Evolutionary conservation across 2,329 filamentous ascomycete genomes (phyloP), one percentile per base, ranked within the genome.

Genomic region (Colletotrichum scovillei): DNA sequence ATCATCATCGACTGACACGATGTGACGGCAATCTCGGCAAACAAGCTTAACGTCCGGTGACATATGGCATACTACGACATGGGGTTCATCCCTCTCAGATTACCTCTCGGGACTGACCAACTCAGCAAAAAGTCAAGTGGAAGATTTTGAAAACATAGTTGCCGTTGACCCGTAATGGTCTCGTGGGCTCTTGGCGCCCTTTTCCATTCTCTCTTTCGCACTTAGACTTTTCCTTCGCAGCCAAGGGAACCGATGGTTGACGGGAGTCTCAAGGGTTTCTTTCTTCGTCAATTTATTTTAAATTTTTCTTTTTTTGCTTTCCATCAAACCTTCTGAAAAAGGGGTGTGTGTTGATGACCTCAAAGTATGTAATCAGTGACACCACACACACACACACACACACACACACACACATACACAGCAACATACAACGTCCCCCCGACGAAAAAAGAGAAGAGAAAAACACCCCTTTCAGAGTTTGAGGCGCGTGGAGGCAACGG

Each of bases 1-100:
- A 22, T 49, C 42, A n/a, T n/a, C 42, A 49, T 49, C 7, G 5
- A 49, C 19, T 49, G 42, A 49, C 42, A 32, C 22, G 32, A 58
- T 55, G 49, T 46, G 52, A 67, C 64, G 53, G 64, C 38, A 59
- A 58, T 12, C 14, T 22, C 65, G 65, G 56, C 65, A 68, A 62
- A 62, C n/a, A 62, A 62, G 30, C 42, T 68, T 38, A 55, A 62
- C 42, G 4, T 22, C 16, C 42, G 42, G 42, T 49, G 42, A 49
- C 42, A 49, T 49, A 9, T 49, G 42, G 42, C 19, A 49, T 49
- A 49, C 19, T 3, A 19, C 8, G 42, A 22, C 42, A 49, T 49
- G 42, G 42, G 42, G 42, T 49, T 49, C 42, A 49, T 49, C 42
- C 42, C 19, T 49, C 42, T 49, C 42, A 49, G 42, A 22, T 49